Evolutionary conservation across 164 flowering plant genomes (phyloP).

Genomic region (Cinnamomum micranthum): DNA sequence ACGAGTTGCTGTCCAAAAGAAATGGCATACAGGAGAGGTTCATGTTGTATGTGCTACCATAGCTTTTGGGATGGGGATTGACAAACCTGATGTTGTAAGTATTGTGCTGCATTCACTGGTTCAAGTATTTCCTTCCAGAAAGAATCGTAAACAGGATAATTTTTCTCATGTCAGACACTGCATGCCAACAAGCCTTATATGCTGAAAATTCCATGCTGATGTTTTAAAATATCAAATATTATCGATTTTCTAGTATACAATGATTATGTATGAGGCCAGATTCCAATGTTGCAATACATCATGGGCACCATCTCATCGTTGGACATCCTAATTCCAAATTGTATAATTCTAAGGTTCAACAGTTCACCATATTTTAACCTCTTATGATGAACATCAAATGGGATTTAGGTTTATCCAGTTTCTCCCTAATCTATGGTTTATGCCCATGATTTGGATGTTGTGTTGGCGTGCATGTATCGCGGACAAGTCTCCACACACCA

Average conservation of each 20-base stretch:
- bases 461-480: background rate
- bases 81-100: slow-evolving; percentile 97
- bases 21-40: slow-evolving; percentile 86
- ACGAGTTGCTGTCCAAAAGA: slow-evolving; percentile 72
- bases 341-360: background rate
- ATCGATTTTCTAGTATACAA: background rate
- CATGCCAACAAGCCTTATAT: background rate
- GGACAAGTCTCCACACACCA: too few species aligned
- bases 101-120: slow-evolving; percentile 5
- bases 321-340: background rate
- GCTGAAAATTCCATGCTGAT: too few species aligned
- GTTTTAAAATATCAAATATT: background rate
- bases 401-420: background rate
- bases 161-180: background rate
- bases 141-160: too few species aligned
- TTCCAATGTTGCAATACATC: background rate
- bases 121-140: background rate
- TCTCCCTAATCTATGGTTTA: background rate
- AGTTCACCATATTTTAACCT: background rate
- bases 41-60: slow-evolving; percentile 91
- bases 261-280: background rate
- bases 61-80: slow-evolving; percentile 99
- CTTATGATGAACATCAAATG: background rate
- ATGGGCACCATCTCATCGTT: background rate
- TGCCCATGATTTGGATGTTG: background rate